These are phyloP conservation scores for Podaxis sp. DNA, from an alignment of 768 basidiomycete species.

Conservation along the genomic window DNA sequence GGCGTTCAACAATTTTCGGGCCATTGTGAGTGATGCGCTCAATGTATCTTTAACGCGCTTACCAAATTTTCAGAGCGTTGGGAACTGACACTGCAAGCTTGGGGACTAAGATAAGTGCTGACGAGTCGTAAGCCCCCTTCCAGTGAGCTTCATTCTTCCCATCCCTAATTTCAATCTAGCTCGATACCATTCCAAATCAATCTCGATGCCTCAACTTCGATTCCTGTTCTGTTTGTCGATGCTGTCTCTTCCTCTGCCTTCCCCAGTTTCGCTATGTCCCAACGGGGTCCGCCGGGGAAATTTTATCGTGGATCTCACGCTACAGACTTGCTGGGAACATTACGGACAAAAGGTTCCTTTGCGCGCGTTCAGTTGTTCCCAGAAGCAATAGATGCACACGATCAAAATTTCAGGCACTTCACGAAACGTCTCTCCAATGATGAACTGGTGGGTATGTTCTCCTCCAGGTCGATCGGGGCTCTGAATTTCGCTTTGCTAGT, in stretches of 20 bases:
- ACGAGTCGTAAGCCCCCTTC: conserved; percentile 28
- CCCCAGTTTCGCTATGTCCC: conserved; percentile 36
- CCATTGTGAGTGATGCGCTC: conserved; percentile 45
- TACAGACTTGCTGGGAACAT: conserved; percentile 46
- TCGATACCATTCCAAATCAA: conserved; percentile 41
- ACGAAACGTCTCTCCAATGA: conserved; percentile 46
- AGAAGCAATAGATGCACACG: conserved; percentile 40
- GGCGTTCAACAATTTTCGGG: conserved; percentile 63
- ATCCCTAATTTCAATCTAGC: conserved; percentile 18
- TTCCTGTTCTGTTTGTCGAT: conserved; percentile 50
- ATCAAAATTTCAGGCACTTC: conserved; percentile 48
- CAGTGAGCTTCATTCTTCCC: background rate
- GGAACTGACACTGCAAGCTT: conserved; percentile 26
- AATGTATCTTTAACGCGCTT: background rate
- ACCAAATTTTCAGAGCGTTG: conserved; percentile 30
- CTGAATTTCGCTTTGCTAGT: conserved; percentile 34
- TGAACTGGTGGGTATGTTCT: conserved; percentile 44
- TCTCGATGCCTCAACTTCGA: conserved; percentile 46
- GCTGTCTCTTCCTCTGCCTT: conserved; percentile 29
- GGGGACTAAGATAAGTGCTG: background rate
- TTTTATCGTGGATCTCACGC: conserved; percentile 55
- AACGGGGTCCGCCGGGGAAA: conserved; percentile 51
- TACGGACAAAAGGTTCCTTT: conserved; percentile 49
- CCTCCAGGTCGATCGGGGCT: background rate
- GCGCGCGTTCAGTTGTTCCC: conserved; percentile 42